A percentile compares a stretch with the other conserved stretches of the same genome.
Conservation (phyloP, 805 yeast species). For the Barnettozyma pratensis region DNA sequence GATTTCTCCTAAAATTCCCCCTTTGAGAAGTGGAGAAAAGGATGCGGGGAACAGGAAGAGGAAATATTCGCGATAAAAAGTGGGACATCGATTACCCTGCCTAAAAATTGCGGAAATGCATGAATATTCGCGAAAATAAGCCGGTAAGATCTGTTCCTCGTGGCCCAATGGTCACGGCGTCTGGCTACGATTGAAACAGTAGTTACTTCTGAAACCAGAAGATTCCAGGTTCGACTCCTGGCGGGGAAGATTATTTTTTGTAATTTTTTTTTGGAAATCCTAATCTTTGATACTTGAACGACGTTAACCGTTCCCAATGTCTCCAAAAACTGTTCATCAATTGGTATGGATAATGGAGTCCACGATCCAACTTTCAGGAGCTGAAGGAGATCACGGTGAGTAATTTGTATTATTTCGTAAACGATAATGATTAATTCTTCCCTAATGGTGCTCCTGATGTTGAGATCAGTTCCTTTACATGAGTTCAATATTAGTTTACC, state of each 20-base stretch:
- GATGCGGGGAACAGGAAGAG: slow-evolving; percentile 1
- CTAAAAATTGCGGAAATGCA: background rate
- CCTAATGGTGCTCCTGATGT: too few species aligned
- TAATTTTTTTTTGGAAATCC: too few species aligned
- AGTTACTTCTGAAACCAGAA: slow-evolving; percentile 35
- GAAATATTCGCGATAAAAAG: background rate
- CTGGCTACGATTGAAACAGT: slow-evolving; percentile 53
- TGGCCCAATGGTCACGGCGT: slow-evolving; percentile 76
- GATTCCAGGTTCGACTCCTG: slow-evolving; percentile 33
- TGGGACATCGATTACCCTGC: background rate
- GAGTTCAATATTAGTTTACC: too few species aligned
- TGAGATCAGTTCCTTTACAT: too few species aligned
- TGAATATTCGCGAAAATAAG: background rate
- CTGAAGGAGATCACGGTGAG: too few species aligned
- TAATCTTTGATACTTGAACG: too few species aligned
- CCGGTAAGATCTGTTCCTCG: slow-evolving; percentile 46
- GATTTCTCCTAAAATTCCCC: background rate
- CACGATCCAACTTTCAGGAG: too few species aligned
- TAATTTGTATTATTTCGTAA: too few species aligned
- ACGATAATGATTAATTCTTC: too few species aligned
- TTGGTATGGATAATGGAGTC: too few species aligned
- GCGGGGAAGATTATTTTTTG: slow-evolving; percentile 29
- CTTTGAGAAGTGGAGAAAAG: background rate
- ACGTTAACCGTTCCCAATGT: too few species aligned
- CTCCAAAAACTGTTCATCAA: too few species aligned